Evolutionary conservation across 768 basidiomycete genomes (phyloP), one percentile per base, ranked within the genome.

Genomic region (Rhizopogon roseolus): DNA sequence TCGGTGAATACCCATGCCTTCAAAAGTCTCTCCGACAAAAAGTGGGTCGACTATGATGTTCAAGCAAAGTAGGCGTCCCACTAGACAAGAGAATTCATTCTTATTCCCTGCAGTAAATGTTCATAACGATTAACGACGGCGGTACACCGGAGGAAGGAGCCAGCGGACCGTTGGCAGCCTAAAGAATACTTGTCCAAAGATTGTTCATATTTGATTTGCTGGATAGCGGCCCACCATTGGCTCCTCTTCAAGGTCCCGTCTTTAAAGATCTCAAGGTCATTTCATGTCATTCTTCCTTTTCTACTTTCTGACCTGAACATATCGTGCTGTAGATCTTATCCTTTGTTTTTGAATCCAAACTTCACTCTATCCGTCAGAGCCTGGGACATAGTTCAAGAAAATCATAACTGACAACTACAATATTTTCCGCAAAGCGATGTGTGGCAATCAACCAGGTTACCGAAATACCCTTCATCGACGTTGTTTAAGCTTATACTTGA

Each of bases 191-290:
- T 2, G 58, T 66, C 5, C 81, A 85, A 52, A 73, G 85, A 5
- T 39, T 65, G 1, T 79, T 84, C 56, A 57, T 88, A 1, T 79
- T 74, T 38, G 63, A 73, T 19, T 66, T 86, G 2, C 66, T 86
- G 0, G 60, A 70, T n/a, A 69, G 68, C 11, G 79, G 81, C 4
- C 58, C 85, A 11, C 69, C 82, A 0, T 73, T 84, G 6, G 73
- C 80, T 0, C 64, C 80, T 7, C 66, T 89, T 17, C 73, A 74
- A 34, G 81, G 79, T 0, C 73, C 78, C 1, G 79, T 81, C 57
- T 86, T 83, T 58, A 76, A 76, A 40, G 84, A 88, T 58, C 79
- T 80, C 0, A 88, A 87, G 73, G 87, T 81, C 14, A 17, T 66
- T 13, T 45, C 19, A 4, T 16, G 41, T 6, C 4, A 34, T 25